Percentiles rank a stretch among this genome's conserved stretches.
Conservation (phyloP, 164 flowering plant species). For the Cinnamomum micranthum region DNA sequence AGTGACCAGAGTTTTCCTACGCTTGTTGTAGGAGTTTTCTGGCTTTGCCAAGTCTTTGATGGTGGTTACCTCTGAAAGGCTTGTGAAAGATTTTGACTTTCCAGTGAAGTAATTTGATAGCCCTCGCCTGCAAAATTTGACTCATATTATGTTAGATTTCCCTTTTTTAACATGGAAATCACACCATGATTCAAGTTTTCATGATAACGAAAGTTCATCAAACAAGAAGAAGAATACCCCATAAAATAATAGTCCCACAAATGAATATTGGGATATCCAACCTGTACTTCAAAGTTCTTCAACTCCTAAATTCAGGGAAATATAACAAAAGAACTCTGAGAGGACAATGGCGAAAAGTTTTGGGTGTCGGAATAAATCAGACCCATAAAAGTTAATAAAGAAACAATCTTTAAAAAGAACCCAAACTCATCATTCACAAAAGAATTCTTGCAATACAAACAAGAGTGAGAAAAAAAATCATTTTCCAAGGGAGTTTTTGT, state of each 20-base stretch:
- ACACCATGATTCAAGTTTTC: neutral
- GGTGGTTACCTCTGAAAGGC: slow-evolving; percentile 32
- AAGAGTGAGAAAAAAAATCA: no score
- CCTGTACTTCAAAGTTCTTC: no score
- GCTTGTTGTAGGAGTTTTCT: slow-evolving; percentile 62
- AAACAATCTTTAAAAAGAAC: neutral
- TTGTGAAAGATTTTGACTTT: slow-evolving; percentile 60
- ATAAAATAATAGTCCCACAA: no score
- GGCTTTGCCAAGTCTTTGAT: slow-evolving; percentile 41
- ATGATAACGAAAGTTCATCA: neutral
- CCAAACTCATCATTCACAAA: neutral
- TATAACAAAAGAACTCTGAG: neutral
- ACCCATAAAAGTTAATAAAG: neutral
- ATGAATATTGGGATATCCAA: no score
- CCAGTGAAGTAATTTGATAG: slow-evolving; percentile 52
- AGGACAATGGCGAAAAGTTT: no score
- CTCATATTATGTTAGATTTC: neutral
- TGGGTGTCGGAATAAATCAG: neutral
- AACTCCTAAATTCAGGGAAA: neutral
- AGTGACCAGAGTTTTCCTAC: slow-evolving; percentile 44
- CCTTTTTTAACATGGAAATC: no score
- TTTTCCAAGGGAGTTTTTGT: neutral
- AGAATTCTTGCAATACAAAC: neutral
- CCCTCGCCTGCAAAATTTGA: slow-evolving; percentile 40
- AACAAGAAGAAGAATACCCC: neutral